These are phyloP conservation scores for Phialophora tarda DNA, from an alignment of 2,329 filamentous ascomycete species.

Conservation along the genomic window DNA sequence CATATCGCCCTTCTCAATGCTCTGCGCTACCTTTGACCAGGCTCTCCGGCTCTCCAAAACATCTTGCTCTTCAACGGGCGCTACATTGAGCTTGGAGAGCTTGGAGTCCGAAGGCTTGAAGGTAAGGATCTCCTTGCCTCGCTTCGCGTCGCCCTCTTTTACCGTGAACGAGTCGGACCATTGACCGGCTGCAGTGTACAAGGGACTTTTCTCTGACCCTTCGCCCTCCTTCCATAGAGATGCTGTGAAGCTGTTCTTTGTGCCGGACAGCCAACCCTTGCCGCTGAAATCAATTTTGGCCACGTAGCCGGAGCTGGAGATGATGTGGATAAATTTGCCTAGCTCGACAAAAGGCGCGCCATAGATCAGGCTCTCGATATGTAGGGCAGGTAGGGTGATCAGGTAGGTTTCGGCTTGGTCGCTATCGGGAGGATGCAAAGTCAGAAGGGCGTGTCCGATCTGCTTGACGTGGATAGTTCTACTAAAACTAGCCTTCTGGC, in stretches of 20 bases:
- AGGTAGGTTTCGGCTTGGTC: constrained; percentile 72
- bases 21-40: constrained; percentile 83
- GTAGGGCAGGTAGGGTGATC: constrained; percentile 86
- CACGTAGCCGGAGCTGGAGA: constrained; percentile 83
- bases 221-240: constrained; percentile 70
- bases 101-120: constrained; percentile 63
- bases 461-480: constrained; percentile 95
- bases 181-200: constrained; percentile 83
- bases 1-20: constrained; percentile 83
- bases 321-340: constrained; percentile 82
- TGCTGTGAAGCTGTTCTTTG: constrained; percentile 89
- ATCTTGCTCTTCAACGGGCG: constrained; percentile 79
- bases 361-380: constrained; percentile 88
- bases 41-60: constrained; percentile 85
- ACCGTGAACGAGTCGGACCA: constrained; percentile 65
- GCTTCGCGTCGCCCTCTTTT: constrained; percentile 46
- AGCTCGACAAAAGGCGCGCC: constrained; percentile 83
- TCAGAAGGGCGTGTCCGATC: constrained; percentile 84
- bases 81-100: constrained; percentile 71
- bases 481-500: constrained; percentile 93
- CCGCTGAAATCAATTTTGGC: constrained; percentile 91
- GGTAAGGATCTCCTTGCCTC: constrained; percentile 55
- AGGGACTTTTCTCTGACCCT: constrained; percentile 67
- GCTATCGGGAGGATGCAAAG: constrained; percentile 64
- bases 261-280: constrained; percentile 91